phyloP scores from a whole-genome alignment of 257 asterid genomes.

The Asclepias syriaca region DNA sequence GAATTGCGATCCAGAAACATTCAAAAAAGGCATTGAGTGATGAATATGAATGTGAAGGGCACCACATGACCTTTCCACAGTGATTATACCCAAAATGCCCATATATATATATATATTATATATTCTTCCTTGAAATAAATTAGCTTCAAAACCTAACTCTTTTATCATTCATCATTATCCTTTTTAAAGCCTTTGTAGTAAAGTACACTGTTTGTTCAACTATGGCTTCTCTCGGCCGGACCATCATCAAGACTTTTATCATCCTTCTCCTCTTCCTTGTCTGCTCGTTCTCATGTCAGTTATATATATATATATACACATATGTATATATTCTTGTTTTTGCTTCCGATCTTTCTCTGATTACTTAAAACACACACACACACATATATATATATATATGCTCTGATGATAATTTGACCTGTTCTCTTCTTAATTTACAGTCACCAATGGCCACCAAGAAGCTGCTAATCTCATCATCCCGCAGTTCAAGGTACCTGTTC shows the following conservation, averaged over 20 bases:
- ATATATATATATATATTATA: background rate
- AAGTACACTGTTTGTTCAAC: too few relatives aligned
- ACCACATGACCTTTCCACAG: conserved; percentile 1
- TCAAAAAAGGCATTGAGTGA: conserved; percentile 9
- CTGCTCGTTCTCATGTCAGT: conserved; percentile 16
- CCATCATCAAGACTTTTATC: background rate
- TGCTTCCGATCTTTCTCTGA: background rate
- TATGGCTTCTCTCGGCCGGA: conserved; percentile 4
- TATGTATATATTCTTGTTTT: background rate
- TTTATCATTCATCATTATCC: background rate
- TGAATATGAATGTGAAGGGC: conserved; percentile 1
- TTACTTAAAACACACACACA: background rate
- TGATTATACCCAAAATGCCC: background rate
- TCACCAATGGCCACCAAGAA: conserved; percentile 4
- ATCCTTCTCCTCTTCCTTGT: conserved; percentile 12
- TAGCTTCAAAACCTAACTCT: background rate
- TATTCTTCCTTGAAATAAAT: background rate
- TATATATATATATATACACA: too few relatives aligned
- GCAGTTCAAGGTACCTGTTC: conserved; percentile 18
- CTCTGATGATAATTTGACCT: background rate
- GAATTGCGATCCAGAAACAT: conserved; percentile 10
- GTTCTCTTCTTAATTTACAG: background rate
- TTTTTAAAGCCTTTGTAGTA: too few relatives aligned
- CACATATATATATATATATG: background rate
- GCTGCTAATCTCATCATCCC: conserved; percentile 8